Evolutionary conservation across 768 basidiomycete genomes (phyloP), one percentile per base, ranked within the genome.

Genomic region (Hydnomerulius pinastri): DNA sequence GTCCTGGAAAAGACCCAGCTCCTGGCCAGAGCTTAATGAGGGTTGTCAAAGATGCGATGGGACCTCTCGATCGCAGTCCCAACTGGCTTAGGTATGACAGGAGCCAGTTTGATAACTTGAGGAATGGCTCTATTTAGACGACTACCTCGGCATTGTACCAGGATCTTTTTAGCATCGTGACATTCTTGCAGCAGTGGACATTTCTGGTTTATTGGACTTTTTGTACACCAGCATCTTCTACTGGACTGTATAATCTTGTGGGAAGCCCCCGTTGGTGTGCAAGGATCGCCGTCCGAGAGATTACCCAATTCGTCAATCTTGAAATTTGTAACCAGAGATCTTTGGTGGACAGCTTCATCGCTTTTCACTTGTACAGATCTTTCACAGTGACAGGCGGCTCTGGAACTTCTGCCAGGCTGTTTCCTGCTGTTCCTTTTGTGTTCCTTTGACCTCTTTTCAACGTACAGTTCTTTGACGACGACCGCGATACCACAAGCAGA

Each of bases 21-120:
- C 80, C 83, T 25, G 85, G 91, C 4, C 64, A 67, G 53, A 90
- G 88, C 59, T 72, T 96, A 57, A 82, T 95, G 17, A 75, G 74
- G 53, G 77, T 86, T 21, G 87, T 93, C 28, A 90, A 85, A 63
- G 77, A 87, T 36, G 77, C 80, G n/a, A 89, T 94, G 82, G 88
- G 86, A 11, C 73, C 77, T 10, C 67, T 93, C 53, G 88, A 94
- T 57, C 72, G 66, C 52, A 79, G 75, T 46, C 71, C 78, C 30
- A 99, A 99, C 66, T 96, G 94, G 85, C 72, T 99, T 55, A 64
- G 66, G 36, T 98, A 96, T 63, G 77, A 82, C 61, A 69, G 75
- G 32, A 90, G 89, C 61, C 80, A 81, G 71, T 94, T 86, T 63
- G 86, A 89, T 36, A 94, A 95, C 65, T 71, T 95, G 75, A 76